Evolutionary conservation across 2,329 filamentous ascomycete genomes (phyloP).

Genomic region (Pseudocercospora fuligena): DNA sequence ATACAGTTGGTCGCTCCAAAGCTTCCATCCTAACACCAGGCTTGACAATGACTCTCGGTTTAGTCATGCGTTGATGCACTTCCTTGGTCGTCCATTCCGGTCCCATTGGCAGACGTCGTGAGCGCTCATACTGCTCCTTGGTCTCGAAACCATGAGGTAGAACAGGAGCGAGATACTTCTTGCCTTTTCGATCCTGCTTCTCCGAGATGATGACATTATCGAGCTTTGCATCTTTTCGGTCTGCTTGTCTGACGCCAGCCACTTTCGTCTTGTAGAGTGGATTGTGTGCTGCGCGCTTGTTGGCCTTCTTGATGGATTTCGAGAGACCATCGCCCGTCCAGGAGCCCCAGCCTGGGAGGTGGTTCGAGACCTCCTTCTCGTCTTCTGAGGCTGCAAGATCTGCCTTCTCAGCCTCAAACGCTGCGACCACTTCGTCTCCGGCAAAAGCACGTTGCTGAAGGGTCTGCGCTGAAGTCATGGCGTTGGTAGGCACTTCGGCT

Average conservation of each 20-base stretch:
- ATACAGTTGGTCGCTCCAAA: conserved; percentile 75
- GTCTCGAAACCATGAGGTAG: conserved; percentile 92
- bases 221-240: conserved; percentile 81
- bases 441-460: conserved; percentile 83
- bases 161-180: conserved; percentile 81
- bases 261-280: conserved; percentile 64
- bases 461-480: conserved; percentile 50
- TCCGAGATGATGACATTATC: conserved; percentile 90
- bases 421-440: conserved; percentile 78
- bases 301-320: conserved; percentile 68
- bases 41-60: conserved; percentile 88
- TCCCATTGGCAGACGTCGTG: conserved; percentile 82
- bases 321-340: conserved; percentile 87
- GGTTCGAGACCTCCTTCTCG: conserved; percentile 79
- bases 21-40: conserved; percentile 81
- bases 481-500: conserved; percentile 29
- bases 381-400: conserved; percentile 74
- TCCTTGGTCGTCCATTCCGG: conserved; percentile 97
- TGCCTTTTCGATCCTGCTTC: conserved; percentile 88
- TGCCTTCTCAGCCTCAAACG: conserved; percentile 82
- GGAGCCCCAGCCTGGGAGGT: conserved; percentile 91
- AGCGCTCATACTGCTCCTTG: conserved; percentile 85
- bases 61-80: conserved; percentile 86
- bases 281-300: conserved; percentile 54
- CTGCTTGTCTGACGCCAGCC: conserved; percentile 70